Base-by-base conservation (phyloP, 495 filamentous ascomycete genomes). In the Lophiotrema nucula region DNA sequence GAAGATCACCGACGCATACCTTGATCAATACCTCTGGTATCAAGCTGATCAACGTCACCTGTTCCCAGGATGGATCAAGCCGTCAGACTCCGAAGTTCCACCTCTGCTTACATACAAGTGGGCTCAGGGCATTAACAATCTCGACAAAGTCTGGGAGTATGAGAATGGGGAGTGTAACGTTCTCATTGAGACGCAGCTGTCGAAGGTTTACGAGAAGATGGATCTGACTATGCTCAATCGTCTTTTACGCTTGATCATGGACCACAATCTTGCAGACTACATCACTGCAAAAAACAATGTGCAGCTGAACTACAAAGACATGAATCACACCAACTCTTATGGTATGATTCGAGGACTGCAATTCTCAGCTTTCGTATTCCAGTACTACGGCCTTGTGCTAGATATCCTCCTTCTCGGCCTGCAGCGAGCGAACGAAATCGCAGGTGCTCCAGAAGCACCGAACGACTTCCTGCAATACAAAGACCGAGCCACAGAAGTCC, bases 271-370 rank as follows among this genome's bases (percentile, higher is more conserved):
- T 68, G 95, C 95, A 4, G 95, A 99, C 71, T 99, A 99, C 73
- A 99, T 99, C 71, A 95, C 92, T 11, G 90, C 91, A 3, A 99
- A 99, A 82, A 99, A 99, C 76, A 99, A 99, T 68, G 95, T 99
- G 15, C 92, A 97, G 66, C 81, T 99, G 52, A 97, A 92, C 62
- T 99, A 99, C 75, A 99, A 99, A 77, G 95, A 99, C 67, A 99
- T 99, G 95, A 97, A 96, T 67, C 95, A 99, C 70, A 95, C 92
- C 51, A 99, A 99, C 72, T 95, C 89, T 71, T 99, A 97, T 67
- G 95, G 95, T 47, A 84, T 99, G 84, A 97, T 97, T 66, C 89
- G 95, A 54, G 95, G 95, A 58, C 79, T 97, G 35, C 95, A 97
- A 68, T 99, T 99, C 72, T 96, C 92, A 1, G 95, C 88, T 11